Conservation (phyloP, 2,329 filamentous ascomycete species). For the Aspergillus proliferans region DNA sequence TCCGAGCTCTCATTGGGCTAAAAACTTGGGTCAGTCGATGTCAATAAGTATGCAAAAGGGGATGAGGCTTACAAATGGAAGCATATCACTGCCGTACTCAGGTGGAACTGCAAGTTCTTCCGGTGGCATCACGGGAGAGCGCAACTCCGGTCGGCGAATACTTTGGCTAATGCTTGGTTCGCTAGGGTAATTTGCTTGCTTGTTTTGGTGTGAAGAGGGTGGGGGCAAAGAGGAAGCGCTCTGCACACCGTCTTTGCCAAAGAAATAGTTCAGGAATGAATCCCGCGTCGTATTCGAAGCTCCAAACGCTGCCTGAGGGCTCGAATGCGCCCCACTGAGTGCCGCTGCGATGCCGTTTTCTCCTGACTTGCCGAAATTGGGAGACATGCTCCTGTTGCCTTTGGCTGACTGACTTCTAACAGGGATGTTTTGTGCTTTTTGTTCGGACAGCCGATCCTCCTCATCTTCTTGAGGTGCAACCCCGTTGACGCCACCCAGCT, state of each 20-base stretch:
- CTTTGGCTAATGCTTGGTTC: conserved; percentile 81
- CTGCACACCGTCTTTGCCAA: conserved; percentile 73
- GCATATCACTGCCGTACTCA: conserved; percentile 39
- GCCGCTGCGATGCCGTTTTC: conserved; percentile 64
- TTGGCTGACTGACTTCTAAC: conserved; percentile 58
- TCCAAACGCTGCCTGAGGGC: conserved; percentile 58
- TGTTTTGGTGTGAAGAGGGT: conserved; percentile 35
- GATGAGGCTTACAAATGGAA: conserved; percentile 42
- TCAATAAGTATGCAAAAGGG: neutral
- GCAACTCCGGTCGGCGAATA: conserved; percentile 60
- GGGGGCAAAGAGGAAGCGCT: conserved; percentile 40
- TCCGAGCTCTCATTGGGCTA: conserved; percentile 52
- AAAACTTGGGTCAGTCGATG: conserved; percentile 4
- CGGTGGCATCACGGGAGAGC: conserved; percentile 39
- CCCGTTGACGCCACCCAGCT: conserved; percentile 71
- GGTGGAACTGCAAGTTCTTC: conserved; percentile 34
- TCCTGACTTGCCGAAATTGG: conserved; percentile 56
- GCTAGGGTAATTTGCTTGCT: conserved; percentile 70
- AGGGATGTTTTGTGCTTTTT: conserved; percentile 48
- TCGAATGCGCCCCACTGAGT: conserved; percentile 59
- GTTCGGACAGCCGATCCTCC: conserved; percentile 57
- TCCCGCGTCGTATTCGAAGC: conserved; percentile 64
- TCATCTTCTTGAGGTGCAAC: conserved; percentile 59
- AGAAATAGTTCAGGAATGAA: conserved; percentile 97
- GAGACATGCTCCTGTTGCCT: conserved; percentile 72